Base-by-base conservation (phyloP, 148 eudicot species). In the Tetragonia tetragonoides region DNA sequence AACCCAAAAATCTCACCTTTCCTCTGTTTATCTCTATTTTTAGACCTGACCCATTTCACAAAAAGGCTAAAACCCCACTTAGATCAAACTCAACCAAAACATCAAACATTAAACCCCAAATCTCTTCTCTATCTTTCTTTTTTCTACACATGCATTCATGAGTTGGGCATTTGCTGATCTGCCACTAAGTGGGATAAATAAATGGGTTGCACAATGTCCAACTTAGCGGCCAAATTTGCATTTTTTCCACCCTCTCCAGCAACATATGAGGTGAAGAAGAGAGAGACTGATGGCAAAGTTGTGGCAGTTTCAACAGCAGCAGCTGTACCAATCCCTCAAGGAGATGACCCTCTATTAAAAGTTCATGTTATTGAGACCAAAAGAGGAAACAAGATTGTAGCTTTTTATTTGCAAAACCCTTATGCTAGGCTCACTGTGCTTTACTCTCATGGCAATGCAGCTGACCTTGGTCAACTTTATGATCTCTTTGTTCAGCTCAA, bases 391-490 rank as follows among this genome's bases (percentile, higher is more conserved):
- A 88, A 92, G 82, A 95, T 95, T 78, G 93, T 92, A 0, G 99
- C 93, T 11, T 95, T 95, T 68, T 95, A 89, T 68, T 61, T 94
- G 63, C 87, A 82, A 61, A 91, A 95, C 74, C 99, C 99, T 0
- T 88, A 83, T 77, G 97, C 99, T 8, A 84, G 94, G 46, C 92
- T 95, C 20, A 95, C 99, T 63, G 54, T 95, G 71, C 85, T 95
- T 20, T 95, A 95, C 77, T 95, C 99, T 15, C 99, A 95, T 83
- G 99, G 97, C 23, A 95, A 95, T 90, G 99, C 99, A 4, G 96
- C 97, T 91, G 99, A 95, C 83, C 89, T 95, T 79, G 99, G 94
- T 15, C 99, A 95, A 78, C 94, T 95, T 10, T 95, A 85, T 81
- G 97, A 95, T 79, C 90, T 95, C 81, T 95, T 95, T 85, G 85